A percentile compares a stretch with the other conserved stretches of the same genome.
Conservation (phyloP, 306 rosid genomes). For the Vicia faba region DNA sequence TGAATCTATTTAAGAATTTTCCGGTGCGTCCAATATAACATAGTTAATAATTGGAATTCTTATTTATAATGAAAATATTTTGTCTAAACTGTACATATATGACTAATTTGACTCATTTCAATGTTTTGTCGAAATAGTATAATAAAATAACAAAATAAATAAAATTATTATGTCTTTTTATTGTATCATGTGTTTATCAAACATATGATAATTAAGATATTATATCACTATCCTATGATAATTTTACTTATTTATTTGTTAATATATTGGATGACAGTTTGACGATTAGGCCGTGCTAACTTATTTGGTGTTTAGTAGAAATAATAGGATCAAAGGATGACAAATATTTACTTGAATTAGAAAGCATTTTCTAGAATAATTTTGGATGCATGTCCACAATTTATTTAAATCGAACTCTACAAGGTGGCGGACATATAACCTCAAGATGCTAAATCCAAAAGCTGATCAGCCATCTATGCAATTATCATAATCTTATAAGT, state of each 20-base stretch:
- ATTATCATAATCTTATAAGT: slow-evolving; percentile 12
- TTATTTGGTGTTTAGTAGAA: slow-evolving; percentile 32
- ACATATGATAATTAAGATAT: no score
- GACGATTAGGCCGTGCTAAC: slow-evolving; percentile 16
- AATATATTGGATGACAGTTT: neutral
- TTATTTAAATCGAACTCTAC: slow-evolving; percentile 30
- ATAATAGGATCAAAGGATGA: slow-evolving; percentile 10
- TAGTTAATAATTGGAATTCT: neutral
- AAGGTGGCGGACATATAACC: slow-evolving; percentile 34
- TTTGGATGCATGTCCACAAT: slow-evolving; percentile 29
- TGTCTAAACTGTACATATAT: neutral
- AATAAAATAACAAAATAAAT: no score
- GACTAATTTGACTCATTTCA: no score
- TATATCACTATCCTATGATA: no score
- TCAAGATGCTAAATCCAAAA: slow-evolving; percentile 32
- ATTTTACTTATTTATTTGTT: neutral
- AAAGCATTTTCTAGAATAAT: slow-evolving; percentile 20
- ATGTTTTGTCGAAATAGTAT: no score
- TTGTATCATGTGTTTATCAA: no score
- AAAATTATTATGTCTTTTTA: no score
- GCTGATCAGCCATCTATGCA: slow-evolving; percentile 39
- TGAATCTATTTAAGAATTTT: no score
- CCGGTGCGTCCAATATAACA: no score
- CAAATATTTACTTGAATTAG: slow-evolving; percentile 8
- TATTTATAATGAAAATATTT: neutral